Evolutionary conservation across 2,329 filamentous ascomycete species (phyloP).

Genomic region (Ceratocystis huliohia): DNA sequence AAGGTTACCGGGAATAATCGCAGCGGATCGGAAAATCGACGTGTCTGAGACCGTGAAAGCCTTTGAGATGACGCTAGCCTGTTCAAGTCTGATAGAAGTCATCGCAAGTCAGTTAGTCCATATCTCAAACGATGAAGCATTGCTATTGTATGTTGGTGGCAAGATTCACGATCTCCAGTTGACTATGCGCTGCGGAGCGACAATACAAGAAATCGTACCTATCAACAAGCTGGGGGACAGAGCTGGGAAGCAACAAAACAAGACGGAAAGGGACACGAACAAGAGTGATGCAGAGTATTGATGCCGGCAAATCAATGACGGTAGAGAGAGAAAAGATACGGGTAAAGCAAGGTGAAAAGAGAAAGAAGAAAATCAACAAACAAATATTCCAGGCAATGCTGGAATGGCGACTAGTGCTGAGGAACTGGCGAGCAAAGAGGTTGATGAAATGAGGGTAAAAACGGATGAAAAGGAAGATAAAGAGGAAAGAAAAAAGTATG

Average conservation of each 20-base stretch:
- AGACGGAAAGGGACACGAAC: neutral
- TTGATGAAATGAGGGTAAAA: neutral
- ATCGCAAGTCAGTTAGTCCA: conserved; percentile 2
- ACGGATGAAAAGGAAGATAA: neutral
- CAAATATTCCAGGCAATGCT: neutral
- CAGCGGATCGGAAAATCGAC: neutral
- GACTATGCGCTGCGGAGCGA: neutral
- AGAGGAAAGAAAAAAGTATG: conserved; percentile 2
- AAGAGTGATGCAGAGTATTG: conserved; percentile 13
- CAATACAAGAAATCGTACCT: neutral
- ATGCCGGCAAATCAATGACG: conserved; percentile 8
- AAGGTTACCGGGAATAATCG: neutral
- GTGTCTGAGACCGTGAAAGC: neutral
- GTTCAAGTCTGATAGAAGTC: neutral
- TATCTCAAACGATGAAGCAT: neutral
- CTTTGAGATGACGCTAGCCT: neutral
- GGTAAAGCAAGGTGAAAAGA: neutral
- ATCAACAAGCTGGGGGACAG: neutral
- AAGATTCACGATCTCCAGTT: neutral
- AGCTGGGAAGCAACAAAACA: neutral
- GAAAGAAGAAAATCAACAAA: neutral
- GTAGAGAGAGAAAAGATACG: neutral
- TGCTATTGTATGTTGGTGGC: neutral
- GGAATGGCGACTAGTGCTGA: conserved; percentile 12
- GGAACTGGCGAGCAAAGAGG: neutral